Evolutionary conservation across 1,284 basidiomycete species (phyloP), one percentile per base, ranked within the genome.

Genomic region (Coriolopsis trogii): DNA sequence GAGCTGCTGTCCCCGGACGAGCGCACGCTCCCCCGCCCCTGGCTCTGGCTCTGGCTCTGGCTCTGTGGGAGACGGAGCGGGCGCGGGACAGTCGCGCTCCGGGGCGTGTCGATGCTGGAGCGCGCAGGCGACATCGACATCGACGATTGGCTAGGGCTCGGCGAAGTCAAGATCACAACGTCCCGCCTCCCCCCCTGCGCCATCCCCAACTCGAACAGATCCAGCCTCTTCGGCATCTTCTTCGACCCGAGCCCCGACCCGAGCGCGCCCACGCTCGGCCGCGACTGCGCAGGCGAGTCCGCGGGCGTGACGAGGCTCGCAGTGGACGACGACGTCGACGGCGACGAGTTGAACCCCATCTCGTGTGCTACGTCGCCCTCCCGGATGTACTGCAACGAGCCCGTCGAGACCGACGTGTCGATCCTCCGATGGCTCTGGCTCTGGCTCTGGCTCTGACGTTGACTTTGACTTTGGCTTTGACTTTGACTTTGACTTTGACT

Each of bases 281-380:
- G 30, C 10, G 29, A 16, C 13, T 44, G 53, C 0, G 46, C 13
- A 2, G 46, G 48, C 8, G 46, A 25, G 41, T 53, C 57, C 20
- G 50, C 51, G 4, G 57, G 57, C 0, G 57, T 56, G 39, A 43
- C 45, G 16, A 53, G 46, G 39, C 58, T 56, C 13, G 52, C 44
- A 13, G 49, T 53, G 6, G 55, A 60, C 1, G 50, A 51, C 20
- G 58, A 60, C 18, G 55, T 60, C 2, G 60, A 60, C 12, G 60
- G 51, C 4, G n/a, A n/a, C n/a, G 57, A 51, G 37, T 55, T 47
- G 10, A 50, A 50, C 8, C 53, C 50, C 7, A 49, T 12, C 42
- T 63, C 62, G 26, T n/a, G n/a, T n/a, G n/a, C n/a, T n/a, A n/a
- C n/a, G n/a, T 59, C 53, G 18, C 51, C 47, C 46, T 62, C 61